Evolutionary conservation across 371 early-diverging fungal species (phyloP), one percentile per base, ranked within the genome.

Genomic region (Batkoa obscura): DNA sequence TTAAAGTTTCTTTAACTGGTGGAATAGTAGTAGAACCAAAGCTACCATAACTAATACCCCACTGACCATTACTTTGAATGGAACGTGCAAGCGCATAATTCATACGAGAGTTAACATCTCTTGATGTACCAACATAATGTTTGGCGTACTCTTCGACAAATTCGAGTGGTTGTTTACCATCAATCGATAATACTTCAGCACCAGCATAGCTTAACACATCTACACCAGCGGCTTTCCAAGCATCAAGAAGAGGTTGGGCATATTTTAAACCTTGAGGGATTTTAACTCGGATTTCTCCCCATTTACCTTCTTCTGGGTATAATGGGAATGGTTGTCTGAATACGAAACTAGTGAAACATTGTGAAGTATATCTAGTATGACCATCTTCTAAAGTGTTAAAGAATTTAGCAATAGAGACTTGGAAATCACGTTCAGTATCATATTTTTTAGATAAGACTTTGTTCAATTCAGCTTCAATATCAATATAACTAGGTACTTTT

Each of bases 311-410:
- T 5, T 3, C 13, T 43, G 9, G 1, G 55, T 2, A 17, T 8
- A 55, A 10, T 2, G 45, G 36, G 32, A 55, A 55, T 6, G 55
- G 55, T 23, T 55, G 55, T 31, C 42, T 23, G 23, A 30, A 55
- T 23, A 55, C 30, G 34, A 55, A 55, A 12, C 12, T 13, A 5
- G 39, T 17, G 23, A 43, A 37, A 35, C 55, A 55, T 9, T 3
- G 23, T 6, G 55, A 23, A 5, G 12, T 8, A 45, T 55, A 55
- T 1, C 2, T 35, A 10, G 45, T 42, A 55, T 55, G 55, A 1
- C 55, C 55, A 45, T 55, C 55, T 10, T 55, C 12, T 3, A 55
- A n/a, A 13, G 17, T 55, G 6, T 12, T 8, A 17, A 55, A 55
- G 10, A 55, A 45, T 10, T 13, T 4, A 3, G 32, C 23, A 13